These are phyloP conservation scores for Penicillium crustosum DNA, from an alignment of 2,329 filamentous ascomycete species.

Conservation along the genomic window DNA sequence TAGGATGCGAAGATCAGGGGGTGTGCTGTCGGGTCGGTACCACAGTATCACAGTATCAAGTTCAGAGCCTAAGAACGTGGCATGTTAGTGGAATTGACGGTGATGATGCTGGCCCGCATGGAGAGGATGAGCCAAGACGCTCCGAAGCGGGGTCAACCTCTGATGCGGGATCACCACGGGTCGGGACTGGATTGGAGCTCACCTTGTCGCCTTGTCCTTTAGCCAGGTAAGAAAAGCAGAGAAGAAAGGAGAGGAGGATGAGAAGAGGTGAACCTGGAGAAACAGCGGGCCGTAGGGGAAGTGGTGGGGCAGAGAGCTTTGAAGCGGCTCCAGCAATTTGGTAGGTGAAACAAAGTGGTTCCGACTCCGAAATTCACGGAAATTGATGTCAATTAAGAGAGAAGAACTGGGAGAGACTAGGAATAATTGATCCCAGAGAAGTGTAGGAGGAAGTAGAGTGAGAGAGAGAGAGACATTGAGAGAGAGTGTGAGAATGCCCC, in stretches of 20 bases:
- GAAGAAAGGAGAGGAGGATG: background rate
- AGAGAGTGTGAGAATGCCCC: background rate
- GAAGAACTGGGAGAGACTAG: background rate
- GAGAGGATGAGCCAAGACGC: slow-evolving; percentile 6
- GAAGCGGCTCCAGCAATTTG: slow-evolving; percentile 6
- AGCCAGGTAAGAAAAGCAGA: background rate
- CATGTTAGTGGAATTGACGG: slow-evolving; percentile 7
- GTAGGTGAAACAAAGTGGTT: slow-evolving; percentile 5
- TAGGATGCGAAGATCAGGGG: background rate
- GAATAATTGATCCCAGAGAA: background rate
- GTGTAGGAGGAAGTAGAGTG: background rate
- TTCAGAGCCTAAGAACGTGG: slow-evolving; percentile 5
- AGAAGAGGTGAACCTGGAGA: slow-evolving; percentile 10
- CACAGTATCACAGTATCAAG: background rate
- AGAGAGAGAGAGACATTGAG: no score
- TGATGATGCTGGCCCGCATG: slow-evolving; percentile 7
- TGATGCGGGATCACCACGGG: slow-evolving; percentile 5
- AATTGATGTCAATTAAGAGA: background rate
- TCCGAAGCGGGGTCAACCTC: slow-evolving; percentile 10
- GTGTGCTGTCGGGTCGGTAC: background rate
- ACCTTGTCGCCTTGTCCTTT: slow-evolving; percentile 2
- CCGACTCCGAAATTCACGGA: background rate
- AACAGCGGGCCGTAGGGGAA: slow-evolving; percentile 9
- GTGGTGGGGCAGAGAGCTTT: slow-evolving; percentile 11
- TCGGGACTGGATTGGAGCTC: background rate